Evolutionary conservation across 768 basidiomycete genomes (phyloP).

Genomic region (Suillus clintonianus): DNA sequence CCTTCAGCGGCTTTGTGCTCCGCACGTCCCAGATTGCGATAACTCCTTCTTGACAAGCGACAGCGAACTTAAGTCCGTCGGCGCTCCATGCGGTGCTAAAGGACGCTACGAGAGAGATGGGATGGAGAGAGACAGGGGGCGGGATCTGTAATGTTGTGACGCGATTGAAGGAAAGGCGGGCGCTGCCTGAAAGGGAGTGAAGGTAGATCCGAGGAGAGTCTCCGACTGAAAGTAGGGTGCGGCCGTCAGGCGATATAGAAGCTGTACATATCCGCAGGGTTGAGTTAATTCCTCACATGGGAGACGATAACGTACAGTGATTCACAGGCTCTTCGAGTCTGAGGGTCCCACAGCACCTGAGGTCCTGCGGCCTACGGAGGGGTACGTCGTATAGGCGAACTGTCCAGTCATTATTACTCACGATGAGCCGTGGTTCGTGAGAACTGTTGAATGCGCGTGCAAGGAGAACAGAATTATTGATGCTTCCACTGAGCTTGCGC

Average conservation of each 20-base stretch:
- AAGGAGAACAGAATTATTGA: slow-evolving; percentile 78
- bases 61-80: slow-evolving; percentile 78
- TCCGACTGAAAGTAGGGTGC: slow-evolving; percentile 85
- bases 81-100: slow-evolving; percentile 81
- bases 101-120: slow-evolving; percentile 59
- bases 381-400: slow-evolving; percentile 82
- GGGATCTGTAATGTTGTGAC: slow-evolving; percentile 72
- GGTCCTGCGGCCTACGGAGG: slow-evolving; percentile 46
- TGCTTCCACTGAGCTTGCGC: slow-evolving; percentile 59
- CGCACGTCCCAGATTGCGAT: slow-evolving; percentile 85
- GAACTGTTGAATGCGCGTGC: slow-evolving; percentile 62
- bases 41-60: slow-evolving; percentile 80
- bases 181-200: slow-evolving; percentile 72
- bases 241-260: slow-evolving; percentile 87
- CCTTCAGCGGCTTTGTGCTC: slow-evolving; percentile 67
- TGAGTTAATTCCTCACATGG: slow-evolving; percentile 5
- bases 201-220: slow-evolving; percentile 87
- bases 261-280: slow-evolving; percentile 44
- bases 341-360: slow-evolving; percentile 54
- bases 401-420: slow-evolving; percentile 85
- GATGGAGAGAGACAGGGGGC: slow-evolving; percentile 46
- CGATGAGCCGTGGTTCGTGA: slow-evolving; percentile 72
- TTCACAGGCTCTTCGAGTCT: slow-evolving; percentile 73
- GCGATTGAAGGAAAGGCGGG: slow-evolving; percentile 58
- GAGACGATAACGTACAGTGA: slow-evolving; percentile 58